These are phyloP conservation scores for Elsinoe perseae DNA, from an alignment of 2,329 filamentous ascomycete genomes.

Conservation along the genomic window DNA sequence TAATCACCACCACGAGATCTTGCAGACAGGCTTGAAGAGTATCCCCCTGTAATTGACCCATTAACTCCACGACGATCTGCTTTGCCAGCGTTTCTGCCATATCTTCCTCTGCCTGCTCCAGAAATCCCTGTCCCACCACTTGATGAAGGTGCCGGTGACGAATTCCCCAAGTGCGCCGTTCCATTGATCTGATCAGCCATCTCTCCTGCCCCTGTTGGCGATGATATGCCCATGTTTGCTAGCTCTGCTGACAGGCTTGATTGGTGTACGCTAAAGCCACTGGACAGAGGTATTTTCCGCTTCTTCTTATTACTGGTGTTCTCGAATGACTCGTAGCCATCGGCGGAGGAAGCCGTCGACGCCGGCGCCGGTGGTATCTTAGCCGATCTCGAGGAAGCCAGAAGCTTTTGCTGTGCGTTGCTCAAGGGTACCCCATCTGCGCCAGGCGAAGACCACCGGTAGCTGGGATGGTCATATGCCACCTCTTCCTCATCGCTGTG, in stretches of 20 bases:
- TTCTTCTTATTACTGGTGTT: slow-evolving; percentile 99
- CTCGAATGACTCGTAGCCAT: slow-evolving; percentile 95
- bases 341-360: slow-evolving; percentile 60
- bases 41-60: slow-evolving; percentile 36
- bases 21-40: slow-evolving; percentile 35
- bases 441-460: slow-evolving; percentile 35
- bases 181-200: slow-evolving; percentile 37
- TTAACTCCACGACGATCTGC: slow-evolving; percentile 36
- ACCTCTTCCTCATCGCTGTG: slow-evolving; percentile 54
- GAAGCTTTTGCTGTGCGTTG: slow-evolving; percentile 29
- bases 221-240: slow-evolving; percentile 54
- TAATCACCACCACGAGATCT: slow-evolving; percentile 22
- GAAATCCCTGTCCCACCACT: slow-evolving; percentile 61
- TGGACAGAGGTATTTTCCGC: slow-evolving; percentile 88
- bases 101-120: slow-evolving; percentile 75
- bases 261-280: slow-evolving; percentile 56
- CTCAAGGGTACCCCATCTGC: slow-evolving; percentile 27
- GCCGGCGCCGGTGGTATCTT: slow-evolving; percentile 34
- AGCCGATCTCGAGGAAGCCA: slow-evolving; percentile 31
- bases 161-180: slow-evolving; percentile 14
- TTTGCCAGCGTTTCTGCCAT: slow-evolving; percentile 52
- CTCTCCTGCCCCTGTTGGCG: slow-evolving; percentile 29
- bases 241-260: slow-evolving; percentile 55
- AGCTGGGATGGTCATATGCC: slow-evolving; percentile 35
- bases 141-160: slow-evolving; percentile 41